Conservation (phyloP, 441 rosid genomes). For the Syzygium syzygioides region DNA sequence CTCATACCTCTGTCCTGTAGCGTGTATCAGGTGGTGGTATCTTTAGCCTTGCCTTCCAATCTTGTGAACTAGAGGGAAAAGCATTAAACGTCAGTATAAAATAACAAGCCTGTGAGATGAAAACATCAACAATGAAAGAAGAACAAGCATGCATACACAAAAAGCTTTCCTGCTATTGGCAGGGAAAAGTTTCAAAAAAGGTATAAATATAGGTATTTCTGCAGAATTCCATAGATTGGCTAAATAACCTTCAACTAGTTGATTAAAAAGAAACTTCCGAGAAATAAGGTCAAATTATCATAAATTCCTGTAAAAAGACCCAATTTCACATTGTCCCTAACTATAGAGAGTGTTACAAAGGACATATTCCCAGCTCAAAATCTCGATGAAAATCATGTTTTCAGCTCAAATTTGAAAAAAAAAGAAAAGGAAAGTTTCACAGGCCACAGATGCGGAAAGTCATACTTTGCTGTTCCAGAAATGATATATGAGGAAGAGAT, state of each 20-base stretch:
- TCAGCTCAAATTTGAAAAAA: neutral
- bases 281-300: neutral
- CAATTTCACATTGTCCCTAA: neutral
- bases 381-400: neutral
- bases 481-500: neutral
- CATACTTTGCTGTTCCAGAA: neutral
- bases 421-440: too few relatives aligned
- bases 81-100: neutral
- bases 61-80: constrained; percentile 52
- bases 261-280: neutral
- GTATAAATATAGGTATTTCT: neutral
- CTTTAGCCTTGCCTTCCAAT: constrained; percentile 87
- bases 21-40: constrained; percentile 89
- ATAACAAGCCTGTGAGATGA: neutral
- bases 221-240: neutral
- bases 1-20: constrained; percentile 65
- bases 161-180: neutral
- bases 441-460: neutral
- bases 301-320: neutral
- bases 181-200: neutral
- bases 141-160: neutral
- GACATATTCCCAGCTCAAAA: neutral
- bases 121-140: neutral
- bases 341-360: neutral
- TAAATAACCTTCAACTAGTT: neutral